Evolutionary conservation across 176 grass and related monocot genomes (phyloP), one percentile per base, ranked within the genome.

Genomic region (Echinochloa phyllopogon): DNA sequence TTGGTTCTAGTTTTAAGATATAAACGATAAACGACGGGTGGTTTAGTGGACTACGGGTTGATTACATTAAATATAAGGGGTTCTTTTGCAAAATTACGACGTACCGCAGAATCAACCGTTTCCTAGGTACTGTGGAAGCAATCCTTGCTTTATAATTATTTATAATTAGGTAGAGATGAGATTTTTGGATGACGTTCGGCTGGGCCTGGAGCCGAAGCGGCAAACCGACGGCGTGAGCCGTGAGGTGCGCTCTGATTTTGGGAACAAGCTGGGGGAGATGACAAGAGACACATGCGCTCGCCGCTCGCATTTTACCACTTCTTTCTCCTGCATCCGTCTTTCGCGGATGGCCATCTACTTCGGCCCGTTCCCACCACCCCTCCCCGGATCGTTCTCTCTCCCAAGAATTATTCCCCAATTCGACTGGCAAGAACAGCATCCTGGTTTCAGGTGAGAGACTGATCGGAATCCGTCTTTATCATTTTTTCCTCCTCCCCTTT

Each of bases 321-420:
- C 81, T 66, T 76, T 72, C 77, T 79, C 83, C 61, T 57, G 0
- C 39, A 47, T 6, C 83, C 84, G 72, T 82, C 87, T 57, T 83
- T 56, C 57, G 39, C 72, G 80, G 81, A 87, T 71, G 69, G 65
- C 76, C 81, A 76, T 84, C 49, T 87, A 72, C 82, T 83, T 76
- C 61, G 10, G 37, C 40, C 44, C 50, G 69, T 45, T 53, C 59
- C 75, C 38, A 48, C 63, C 79, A 56, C 64, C 85, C 85, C 79
- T 82, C 76, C 41, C 64, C 51, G 49, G 69, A 85, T 86, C 65
- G n/a, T 67, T 73, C 74, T 89, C 71, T 65, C 58, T 27, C 65
- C 72, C 21, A 67, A 88, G 79, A 91, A 61, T 80, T 74, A 61
- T 80, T 74, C 57, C 40, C 83, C 72, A 78, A 51, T 21, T 23